Evolutionary conservation across 1,284 basidiomycete species (phyloP), one percentile per base, ranked within the genome.

Genomic region (Meira miltonrushii): DNA sequence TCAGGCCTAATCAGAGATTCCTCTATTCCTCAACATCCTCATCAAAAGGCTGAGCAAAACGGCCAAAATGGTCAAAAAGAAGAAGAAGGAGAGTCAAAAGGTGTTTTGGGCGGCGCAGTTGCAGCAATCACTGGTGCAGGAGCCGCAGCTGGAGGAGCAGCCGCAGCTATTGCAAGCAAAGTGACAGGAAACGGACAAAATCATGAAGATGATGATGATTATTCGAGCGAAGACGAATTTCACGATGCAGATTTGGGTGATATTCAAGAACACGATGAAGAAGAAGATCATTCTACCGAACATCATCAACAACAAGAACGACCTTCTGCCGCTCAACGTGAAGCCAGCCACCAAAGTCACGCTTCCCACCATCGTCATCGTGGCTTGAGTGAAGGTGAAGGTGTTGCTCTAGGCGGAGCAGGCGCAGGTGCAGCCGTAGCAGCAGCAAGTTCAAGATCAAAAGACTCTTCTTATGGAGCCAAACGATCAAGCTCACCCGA

Each of bases 171-270:
- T 21, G 55, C 54, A 15, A n/a, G 17, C 25, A 57, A 48, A 40
- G 55, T 57, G 12, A 37, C 38, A 15, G 37, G 28, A 43, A 43
- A 10, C 17, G 17, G 23, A n/a, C 10, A 57, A 12, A 3, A 53
- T 41, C 11, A n/a, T 56, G 46, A 53, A 9, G 49, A 61, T 21
- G 43, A 64, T 37, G 62, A 62, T 17, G 62, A 58, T 55, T 66
- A 68, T 15, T 60, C 61, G 0, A 53, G 39, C 19, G 61, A 64
- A 13, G 68, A 71, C 39, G 67, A 63, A 50, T 67, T 71, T 62
- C 61, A 64, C 49, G 71, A 73, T 43, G 71, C 71, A 25, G 65
- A 67, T 7, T 66, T 73, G n/a, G 67, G 65, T 49, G 68, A 69
- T 50, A 73, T 73, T 52, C 57, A 55, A 9, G 71, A 73, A 55